phyloP scores from a whole-genome alignment of 75 land plant species.

The Pinus taeda region DNA sequence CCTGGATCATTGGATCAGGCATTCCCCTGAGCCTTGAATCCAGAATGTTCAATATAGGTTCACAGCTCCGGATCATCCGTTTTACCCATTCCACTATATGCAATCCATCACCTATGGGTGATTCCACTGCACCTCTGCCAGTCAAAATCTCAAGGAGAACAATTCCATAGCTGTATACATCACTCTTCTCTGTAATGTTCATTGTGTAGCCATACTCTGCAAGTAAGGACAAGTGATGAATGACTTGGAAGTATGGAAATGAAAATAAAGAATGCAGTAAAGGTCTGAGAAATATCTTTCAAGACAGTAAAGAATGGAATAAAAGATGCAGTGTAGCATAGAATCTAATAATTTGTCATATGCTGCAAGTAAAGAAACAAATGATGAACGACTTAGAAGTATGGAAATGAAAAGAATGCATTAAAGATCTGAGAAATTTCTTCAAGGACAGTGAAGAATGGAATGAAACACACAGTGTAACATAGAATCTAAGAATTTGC shows the following conservation, averaged over 20 bases:
- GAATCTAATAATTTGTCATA: slow-evolving; percentile 31
- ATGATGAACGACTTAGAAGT: neutral
- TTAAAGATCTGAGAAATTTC: neutral
- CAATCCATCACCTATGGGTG: slow-evolving; percentile 48
- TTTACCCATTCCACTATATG: slow-evolving; percentile 95
- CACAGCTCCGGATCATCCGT: slow-evolving; percentile 61
- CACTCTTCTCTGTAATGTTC: slow-evolving; percentile 94
- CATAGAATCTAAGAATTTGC: slow-evolving; percentile 8
- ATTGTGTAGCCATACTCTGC: slow-evolving; percentile 93
- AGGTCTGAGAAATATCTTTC: neutral
- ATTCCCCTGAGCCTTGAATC: slow-evolving; percentile 77
- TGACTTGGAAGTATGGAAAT: neutral
- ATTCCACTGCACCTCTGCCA: slow-evolving; percentile 70
- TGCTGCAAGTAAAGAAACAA: slow-evolving; percentile 38
- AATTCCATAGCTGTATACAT: slow-evolving; percentile 92
- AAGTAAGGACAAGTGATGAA: neutral
- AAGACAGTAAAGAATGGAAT: neutral
- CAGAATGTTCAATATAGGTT: slow-evolving; percentile 50
- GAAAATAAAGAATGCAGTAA: neutral
- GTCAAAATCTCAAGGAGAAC: slow-evolving; percentile 86
- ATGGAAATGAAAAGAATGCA: neutral
- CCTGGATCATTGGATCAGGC: slow-evolving; percentile 84
- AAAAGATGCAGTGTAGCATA: neutral
- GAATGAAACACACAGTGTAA: neutral
- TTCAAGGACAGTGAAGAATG: neutral